Evolutionary conservation across 768 basidiomycete genomes (phyloP), one percentile per base, ranked within the genome.

Genomic region (Termitomyces bulborhizus): DNA sequence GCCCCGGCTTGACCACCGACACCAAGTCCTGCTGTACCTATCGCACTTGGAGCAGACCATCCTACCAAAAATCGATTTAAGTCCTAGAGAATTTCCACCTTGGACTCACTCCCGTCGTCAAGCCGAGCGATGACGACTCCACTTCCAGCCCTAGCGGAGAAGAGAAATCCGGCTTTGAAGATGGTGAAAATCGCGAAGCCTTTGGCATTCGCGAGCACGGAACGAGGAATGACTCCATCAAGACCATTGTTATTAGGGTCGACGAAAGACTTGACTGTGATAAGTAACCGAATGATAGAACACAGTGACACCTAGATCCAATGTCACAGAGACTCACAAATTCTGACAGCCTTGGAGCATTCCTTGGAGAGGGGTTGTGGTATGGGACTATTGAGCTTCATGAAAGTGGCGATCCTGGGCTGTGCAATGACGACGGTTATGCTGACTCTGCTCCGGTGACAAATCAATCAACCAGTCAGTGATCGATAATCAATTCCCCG

Each of bases 41-140:
- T 96, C 3, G 96, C 97, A 66, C 88, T 90, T 3, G 97, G 97
- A 18, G 94, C 85, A 36, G 90, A 92, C 95, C 95, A 99, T 37
- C 82, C 89, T 93, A 54, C 27, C 36, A 54, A 41, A 53, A 24
- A 53, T 55, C 26, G 27, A 37, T 27, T 6, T 57, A 53, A 24
- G 51, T 29, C 48, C 44, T 24, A 54, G 41, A 55, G 29, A 32
- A 27, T 21, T 5, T 4, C 2, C 11, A 26, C 31, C 21, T 26
- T 48, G 4, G 24, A 74, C 92, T 72, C 65, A 93, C 91, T 75
- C 62, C 93, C 94, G 68, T 95, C 81, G 4, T 82, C 75, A 16
- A 93, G 73, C 61, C 77, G 85, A 24, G 93, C 93, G 50, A 98
- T 94, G 36, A 96, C 94, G 18, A 98, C 71, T 6, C 94, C 94